Evolutionary conservation across 2,329 filamentous ascomycete genomes (phyloP).

Genomic region (Akanthomyces lecanii): DNA sequence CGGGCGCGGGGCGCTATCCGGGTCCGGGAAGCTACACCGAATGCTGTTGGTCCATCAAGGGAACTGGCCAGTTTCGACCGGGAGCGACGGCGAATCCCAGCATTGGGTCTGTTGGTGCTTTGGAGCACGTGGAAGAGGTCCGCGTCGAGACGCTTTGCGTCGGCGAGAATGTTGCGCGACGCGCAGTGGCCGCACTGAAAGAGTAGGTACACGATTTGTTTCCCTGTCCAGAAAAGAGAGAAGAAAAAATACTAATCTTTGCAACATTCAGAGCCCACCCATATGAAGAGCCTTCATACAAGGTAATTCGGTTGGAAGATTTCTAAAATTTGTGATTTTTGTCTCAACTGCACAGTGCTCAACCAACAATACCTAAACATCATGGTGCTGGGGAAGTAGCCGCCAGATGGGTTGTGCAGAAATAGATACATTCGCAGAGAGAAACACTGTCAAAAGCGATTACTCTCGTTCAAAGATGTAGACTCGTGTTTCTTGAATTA

Average conservation of each 20-base stretch:
- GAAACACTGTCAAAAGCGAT: too few relatives aligned
- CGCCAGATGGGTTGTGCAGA: too few relatives aligned
- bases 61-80: conserved; percentile 63
- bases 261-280: conserved; percentile 40
- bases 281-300: conserved; percentile 49
- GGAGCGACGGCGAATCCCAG: conserved; percentile 57
- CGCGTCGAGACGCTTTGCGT: conserved; percentile 60
- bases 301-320: conserved; percentile 45
- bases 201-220: conserved; percentile 40
- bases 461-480: too few relatives aligned
- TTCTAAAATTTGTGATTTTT: conserved; percentile 30
- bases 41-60: conserved; percentile 47
- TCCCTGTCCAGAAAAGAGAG: too few relatives aligned
- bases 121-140: conserved; percentile 58
- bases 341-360: too few relatives aligned
- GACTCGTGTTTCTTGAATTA: too few relatives aligned
- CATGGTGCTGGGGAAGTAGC: too few relatives aligned
- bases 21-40: conserved; percentile 51
- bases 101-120: conserved; percentile 52
- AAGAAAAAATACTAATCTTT: background rate
- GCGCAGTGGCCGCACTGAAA: conserved; percentile 61
- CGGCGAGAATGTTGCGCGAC: conserved; percentile 51
- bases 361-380: too few relatives aligned
- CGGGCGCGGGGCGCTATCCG: conserved; percentile 52
- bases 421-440: too few relatives aligned